These are phyloP conservation scores for Yamadazyma olivae DNA, from an alignment of 805 yeast species.

Conservation along the genomic window DNA sequence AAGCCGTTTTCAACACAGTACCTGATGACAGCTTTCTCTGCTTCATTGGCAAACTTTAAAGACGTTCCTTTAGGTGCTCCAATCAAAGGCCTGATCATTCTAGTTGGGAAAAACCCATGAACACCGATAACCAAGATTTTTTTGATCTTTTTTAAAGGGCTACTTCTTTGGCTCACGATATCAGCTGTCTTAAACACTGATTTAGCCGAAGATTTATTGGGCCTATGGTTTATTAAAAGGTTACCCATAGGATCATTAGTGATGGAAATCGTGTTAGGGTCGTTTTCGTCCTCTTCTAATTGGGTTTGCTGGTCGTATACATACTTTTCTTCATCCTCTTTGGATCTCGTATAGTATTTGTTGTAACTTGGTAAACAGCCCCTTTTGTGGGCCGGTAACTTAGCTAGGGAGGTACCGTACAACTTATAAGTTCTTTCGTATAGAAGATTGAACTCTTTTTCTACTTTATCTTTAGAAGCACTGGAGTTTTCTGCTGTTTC, in stretches of 20 bases:
- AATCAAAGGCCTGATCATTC: conserved; percentile 76
- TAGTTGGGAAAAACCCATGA: conserved; percentile 94
- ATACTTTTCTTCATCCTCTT: conserved; percentile 9
- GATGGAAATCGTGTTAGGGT: conserved; percentile 33
- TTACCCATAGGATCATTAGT: conserved; percentile 41
- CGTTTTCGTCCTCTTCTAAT: conserved; percentile 25
- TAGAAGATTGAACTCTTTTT: conserved; percentile 27
- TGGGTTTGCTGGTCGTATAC: conserved; percentile 19
- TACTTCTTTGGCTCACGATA: conserved; percentile 23
- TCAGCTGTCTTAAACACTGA: conserved; percentile 4
- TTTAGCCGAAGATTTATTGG: conserved; percentile 5
- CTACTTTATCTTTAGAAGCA: conserved; percentile 19
- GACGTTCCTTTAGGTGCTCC: conserved; percentile 99
- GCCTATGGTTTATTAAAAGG: conserved; percentile 31
- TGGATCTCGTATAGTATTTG: conserved; percentile 21
- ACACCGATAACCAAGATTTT: conserved; percentile 84
- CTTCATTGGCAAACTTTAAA: conserved; percentile 83
- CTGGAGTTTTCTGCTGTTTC: conserved; percentile 8
- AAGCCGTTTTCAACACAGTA: conserved; percentile 50
- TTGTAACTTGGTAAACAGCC: conserved; percentile 40
- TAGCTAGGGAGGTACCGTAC: conserved; percentile 35
- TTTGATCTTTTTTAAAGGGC: conserved; percentile 36
- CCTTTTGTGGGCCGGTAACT: conserved; percentile 32
- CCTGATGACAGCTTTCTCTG: conserved; percentile 69
- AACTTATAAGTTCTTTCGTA: conserved; percentile 36